Percentiles rank a stretch among this genome's conserved stretches.
phyloP scores from a whole-genome alignment of 2,329 filamentous ascomycete species.

The Hypoxylon sp. region DNA sequence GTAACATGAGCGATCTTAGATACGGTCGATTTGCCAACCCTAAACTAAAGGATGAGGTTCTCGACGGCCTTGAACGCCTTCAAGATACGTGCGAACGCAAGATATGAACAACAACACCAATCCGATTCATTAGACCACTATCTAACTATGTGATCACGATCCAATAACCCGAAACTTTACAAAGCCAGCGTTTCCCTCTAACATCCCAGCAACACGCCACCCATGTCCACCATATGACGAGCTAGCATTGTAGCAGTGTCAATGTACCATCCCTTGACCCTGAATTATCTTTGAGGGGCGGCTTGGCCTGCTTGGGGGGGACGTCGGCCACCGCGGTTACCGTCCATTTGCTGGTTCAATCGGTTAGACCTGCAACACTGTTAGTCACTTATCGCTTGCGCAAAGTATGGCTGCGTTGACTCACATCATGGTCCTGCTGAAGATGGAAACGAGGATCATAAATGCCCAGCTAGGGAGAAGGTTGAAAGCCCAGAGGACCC shows the following conservation, averaged over 20 bases:
- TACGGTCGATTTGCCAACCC: constrained; percentile 81
- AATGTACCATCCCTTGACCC: neutral
- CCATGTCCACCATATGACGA: constrained; percentile 11
- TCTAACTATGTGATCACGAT: constrained; percentile 27
- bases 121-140: constrained; percentile 46
- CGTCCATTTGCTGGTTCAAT: constrained; percentile 48
- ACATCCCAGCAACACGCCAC: constrained; percentile 9
- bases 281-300: constrained; percentile 45
- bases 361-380: constrained; percentile 43
- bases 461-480: constrained; percentile 81
- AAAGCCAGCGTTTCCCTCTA: constrained; percentile 14
- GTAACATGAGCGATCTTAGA: constrained; percentile 83
- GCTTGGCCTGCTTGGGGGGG: constrained; percentile 52
- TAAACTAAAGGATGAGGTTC: constrained; percentile 74
- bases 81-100: constrained; percentile 73
- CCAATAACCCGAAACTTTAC: constrained; percentile 20
- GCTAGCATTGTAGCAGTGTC: constrained; percentile 1
- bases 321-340: constrained; percentile 33
- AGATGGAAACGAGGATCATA: constrained; percentile 81
- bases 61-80: constrained; percentile 75
- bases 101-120: constrained; percentile 50
- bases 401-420: constrained; percentile 57
- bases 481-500: constrained; percentile 76
- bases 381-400: constrained; percentile 38
- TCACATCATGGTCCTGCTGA: constrained; percentile 83